Base-by-base conservation (phyloP, 495 filamentous ascomycete species). In the Ramalina intermedia region DNA sequence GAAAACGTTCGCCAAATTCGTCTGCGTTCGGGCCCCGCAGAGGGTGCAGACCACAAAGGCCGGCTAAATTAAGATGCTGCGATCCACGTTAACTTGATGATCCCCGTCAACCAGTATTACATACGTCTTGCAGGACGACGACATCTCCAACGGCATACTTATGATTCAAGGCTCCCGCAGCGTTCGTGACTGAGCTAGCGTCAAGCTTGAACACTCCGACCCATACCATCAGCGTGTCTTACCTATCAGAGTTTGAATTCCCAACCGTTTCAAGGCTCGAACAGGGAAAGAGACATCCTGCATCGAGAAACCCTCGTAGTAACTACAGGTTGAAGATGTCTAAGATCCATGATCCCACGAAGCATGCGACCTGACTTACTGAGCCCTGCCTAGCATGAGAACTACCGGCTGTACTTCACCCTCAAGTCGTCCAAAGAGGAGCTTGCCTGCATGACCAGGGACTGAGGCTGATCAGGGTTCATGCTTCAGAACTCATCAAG, bases 241-340 rank as follows among this genome's bases (percentile, higher is more conserved):
- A 81, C 79, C 70, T 47, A 86, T 69, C 46, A 85, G 67, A 1
- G 71, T 79, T 46, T 79, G 65, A 38, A 85, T 69, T 6, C 81
- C 83, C 14, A 88, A 63, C 4, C 77, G 61, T 55, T 78, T 81
- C 65, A 87, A 78, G 12, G 86, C 77, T 21, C 84, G 74, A 20
- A 82, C 73, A 16, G 82, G 80, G 55, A 85, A 83, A 35, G 82
- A 82, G 17, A 84, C 70, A 41, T 68, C 65, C 40, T 82, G 69
- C 59, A 87, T 79, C 1, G 75, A 73, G 62, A 86, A 74, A 11
- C 84, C 84, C 65, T 88, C 84, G 60, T 84, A 88, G 61, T 80
- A 87, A 62, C 83, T 87, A 52, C 52, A 38, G 8, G 43, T 11
- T 17, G 13, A 21, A 38, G n/a, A 18, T 9, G 18, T 48, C 11